Evolutionary conservation across 2,329 filamentous ascomycete species (phyloP), one percentile per base, ranked within the genome.

Genomic region (Cordyceps pruinosa): DNA sequence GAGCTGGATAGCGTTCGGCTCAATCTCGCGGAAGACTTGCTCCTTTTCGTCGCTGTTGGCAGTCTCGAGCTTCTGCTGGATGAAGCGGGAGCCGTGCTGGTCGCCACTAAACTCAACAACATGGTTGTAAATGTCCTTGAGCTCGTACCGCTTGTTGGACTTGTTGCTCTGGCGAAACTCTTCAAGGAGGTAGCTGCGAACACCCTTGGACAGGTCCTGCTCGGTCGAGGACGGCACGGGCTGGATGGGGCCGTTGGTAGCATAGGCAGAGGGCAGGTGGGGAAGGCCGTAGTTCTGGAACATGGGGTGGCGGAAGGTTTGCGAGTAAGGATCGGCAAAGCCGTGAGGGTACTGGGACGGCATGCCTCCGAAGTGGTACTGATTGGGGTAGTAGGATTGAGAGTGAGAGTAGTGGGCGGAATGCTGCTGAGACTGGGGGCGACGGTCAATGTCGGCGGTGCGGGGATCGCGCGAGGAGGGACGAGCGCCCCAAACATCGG

Each of bases 31-130:
- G 75, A 97, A 97, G 1, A 97, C 83, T 57, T 86, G 86, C 32
- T 96, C 90, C 72, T 97, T 97, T 68, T 97, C 93, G 60, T 97
- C 94, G 66, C 91, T 96, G 69, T 96, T 97, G 56, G 94, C 94
- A 1, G 85, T 88, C 70, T 94, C 89, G 3, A 99, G 81, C 72
- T 96, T 97, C 64, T 88, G 84, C 68, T 99, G 94, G 59, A 99
- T 96, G 70, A 97, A 97, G 1, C 94, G 85, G 1, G 94, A 99
- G 1, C 92, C 94, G 64, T 96, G 88, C 69, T 97, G 94, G 67
- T 99, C 94, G 17, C 94, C 93, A 64, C 90, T 92, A 70, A 97
- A 97, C 68, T 97, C 93, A 1, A 96, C 91, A 37, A 97, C 83
- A 66, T 96, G 85, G 56, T 83, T 82, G 68, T 89, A 93, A 44